phyloP scores from a whole-genome alignment of 352 stramenopile species.

The Phytophthora foliorum region DNA sequence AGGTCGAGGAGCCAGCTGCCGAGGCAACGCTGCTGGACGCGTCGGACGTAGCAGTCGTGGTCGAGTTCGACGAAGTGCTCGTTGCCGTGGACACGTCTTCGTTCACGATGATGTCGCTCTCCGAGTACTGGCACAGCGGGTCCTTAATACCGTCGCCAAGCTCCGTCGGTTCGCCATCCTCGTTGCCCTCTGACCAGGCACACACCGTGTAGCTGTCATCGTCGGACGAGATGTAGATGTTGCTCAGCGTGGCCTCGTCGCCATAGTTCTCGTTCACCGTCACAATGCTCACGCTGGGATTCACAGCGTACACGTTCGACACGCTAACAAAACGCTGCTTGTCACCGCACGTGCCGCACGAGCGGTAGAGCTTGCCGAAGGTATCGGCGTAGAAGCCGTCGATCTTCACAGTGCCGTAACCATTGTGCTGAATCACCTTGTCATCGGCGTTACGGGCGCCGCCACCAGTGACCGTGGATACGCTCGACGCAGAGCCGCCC shows the following conservation, averaged over 20 bases:
- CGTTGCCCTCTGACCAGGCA: conserved; percentile 46
- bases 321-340: conserved; percentile 43
- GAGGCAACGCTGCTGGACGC: conserved; percentile 11
- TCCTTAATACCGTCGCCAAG: conserved; percentile 36
- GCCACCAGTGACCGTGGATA: conserved; percentile 46
- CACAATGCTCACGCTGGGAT: conserved; percentile 38
- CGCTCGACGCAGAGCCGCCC: conserved; percentile 39
- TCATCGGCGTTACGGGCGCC: conserved; percentile 54
- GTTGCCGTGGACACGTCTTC: conserved; percentile 1
- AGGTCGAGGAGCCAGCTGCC: conserved; percentile 2
- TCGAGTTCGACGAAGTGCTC: too few relatives aligned
- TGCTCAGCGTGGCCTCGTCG: conserved; percentile 43
- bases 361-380: conserved; percentile 29
- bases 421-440: conserved; percentile 19
- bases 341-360: conserved; percentile 32
- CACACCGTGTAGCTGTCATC: conserved; percentile 5
- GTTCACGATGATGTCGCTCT: conserved; percentile 33
- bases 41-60: conserved; percentile 1
- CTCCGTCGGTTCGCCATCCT: conserved; percentile 16
- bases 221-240: conserved; percentile 34
- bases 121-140: conserved; percentile 31
- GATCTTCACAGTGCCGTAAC: not conserved
- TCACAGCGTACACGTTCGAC: conserved; percentile 21
- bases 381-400: conserved; percentile 1
- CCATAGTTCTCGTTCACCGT: conserved; percentile 53